A percentile compares a stretch with the other conserved stretches of the same genome.
phyloP scores from a whole-genome alignment of 768 basidiomycete genomes.

The Clavaria fumosa region DNA sequence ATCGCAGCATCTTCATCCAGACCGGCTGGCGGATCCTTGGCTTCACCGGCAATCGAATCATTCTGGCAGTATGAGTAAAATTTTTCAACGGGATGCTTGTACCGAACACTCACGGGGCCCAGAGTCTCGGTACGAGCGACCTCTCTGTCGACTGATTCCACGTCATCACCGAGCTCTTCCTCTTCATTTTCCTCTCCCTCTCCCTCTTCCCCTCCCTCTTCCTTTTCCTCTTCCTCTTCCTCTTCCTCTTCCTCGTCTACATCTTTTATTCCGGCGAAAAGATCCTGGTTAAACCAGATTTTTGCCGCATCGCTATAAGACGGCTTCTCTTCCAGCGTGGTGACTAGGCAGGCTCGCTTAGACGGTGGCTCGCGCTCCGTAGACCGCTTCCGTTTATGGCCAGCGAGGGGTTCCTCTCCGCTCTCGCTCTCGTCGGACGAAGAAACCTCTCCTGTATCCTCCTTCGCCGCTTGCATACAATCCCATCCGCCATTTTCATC shows the following conservation, averaged over 20 bases:
- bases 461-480: conserved; percentile 40
- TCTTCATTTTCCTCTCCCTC: conserved; percentile 17
- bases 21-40: conserved; percentile 63
- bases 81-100: too few relatives aligned
- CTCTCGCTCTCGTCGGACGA: conserved; percentile 38
- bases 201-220: conserved; percentile 18
- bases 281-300: conserved; percentile 92
- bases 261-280: conserved; percentile 53
- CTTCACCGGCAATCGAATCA: conserved; percentile 13
- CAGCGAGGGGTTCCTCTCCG: conserved; percentile 14
- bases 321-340: conserved; percentile 25
- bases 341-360: conserved; percentile 40
- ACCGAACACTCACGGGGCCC: too few relatives aligned
- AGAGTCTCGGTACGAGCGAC: too few relatives aligned
- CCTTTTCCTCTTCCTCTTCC: conserved; percentile 16
- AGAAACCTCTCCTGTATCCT: conserved; percentile 24
- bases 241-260: conserved; percentile 22
- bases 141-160: too few relatives aligned
- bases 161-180: conserved; percentile 19
- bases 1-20: conserved; percentile 46
- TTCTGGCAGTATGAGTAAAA: not conserved
- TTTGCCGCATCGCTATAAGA: conserved; percentile 43
- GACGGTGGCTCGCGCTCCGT: conserved; percentile 14
- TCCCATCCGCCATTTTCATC: conserved; percentile 59
- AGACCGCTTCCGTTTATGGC: conserved; percentile 31